Evolutionary conservation across 768 basidiomycete species (phyloP), one percentile per base, ranked within the genome.

Genomic region (Rhizopogon salebrosus): DNA sequence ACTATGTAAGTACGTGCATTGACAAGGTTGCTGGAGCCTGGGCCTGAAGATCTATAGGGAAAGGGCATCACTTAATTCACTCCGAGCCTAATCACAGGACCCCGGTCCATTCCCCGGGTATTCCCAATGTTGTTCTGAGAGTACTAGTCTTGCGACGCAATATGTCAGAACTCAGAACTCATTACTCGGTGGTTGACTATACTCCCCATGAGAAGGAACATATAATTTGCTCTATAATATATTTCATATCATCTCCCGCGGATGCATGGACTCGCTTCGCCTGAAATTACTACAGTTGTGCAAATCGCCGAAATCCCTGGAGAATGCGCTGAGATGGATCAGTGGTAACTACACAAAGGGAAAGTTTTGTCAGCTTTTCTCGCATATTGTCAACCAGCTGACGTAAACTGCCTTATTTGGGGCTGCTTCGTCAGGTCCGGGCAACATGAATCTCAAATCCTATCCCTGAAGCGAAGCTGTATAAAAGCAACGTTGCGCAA

Each of bases 11-110:
- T n/a, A n/a, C n/a, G n/a, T n/a, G n/a, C n/a, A n/a, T n/a, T n/a
- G n/a, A n/a, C n/a, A n/a, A n/a, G 27, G 27, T 9, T 27, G 27
- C 6, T 9, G 27, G 27, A 29, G 27, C 0, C 48, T 58, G 5
- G 64, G 49, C 64, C 67, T 65, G 31, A 37, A 23, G 14, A 20
- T 43, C n/a, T 24, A 6, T 20, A 26, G n/a, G 22, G 13, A 14
- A 43, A 10, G 10, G 38, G 22, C 38, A 4, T 11, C 41, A 10
- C 6, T 10, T 43, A 43, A 8, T 6, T 4, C 6, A 26, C 14
- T 51, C n/a, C n/a, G n/a, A n/a, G n/a, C n/a, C n/a, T n/a, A n/a
- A n/a, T n/a, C n/a, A n/a, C n/a, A n/a, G n/a, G n/a, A n/a, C n/a
- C n/a, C n/a, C n/a, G n/a, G n/a, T n/a, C n/a, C n/a, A n/a, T n/a